Base-by-base conservation (phyloP, 441 rosid genomes). In the Euphorbia schlechtendalii region DNA sequence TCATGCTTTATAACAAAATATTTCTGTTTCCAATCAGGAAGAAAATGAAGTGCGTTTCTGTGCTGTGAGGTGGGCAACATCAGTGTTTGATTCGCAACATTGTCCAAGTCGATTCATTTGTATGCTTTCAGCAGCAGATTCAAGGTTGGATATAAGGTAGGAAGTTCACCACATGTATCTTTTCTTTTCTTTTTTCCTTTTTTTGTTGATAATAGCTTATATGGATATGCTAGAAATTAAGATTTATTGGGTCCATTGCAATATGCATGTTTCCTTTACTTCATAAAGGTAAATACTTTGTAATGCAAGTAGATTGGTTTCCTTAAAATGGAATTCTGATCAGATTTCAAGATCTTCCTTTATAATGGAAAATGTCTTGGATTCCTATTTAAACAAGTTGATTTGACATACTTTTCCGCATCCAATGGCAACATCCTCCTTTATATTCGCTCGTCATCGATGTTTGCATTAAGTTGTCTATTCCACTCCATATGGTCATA, bases 11-110 rank as follows among this genome's bases (percentile, higher is more conserved):
- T 62, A 38, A 48, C 66, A 60, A 63, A 56, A 15, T 46, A 21
- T 60, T 56, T 65, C 36, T 80, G 49, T 56, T 78, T 70, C 66
- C 60, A 62, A 73, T 45, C 83, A 94, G 99, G 97, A 91, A 65
- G 86, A 87, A 89, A 84, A 80, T 81, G 99, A 94, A 87, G 96
- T 82, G 17, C 92, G 99, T 60, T 94, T 94, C 71, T 90, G 96
- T 80, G 96, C 94, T 54, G 79, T 90, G 77, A 85, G 96, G 73
- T 94, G 97, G 99, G 92, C 96, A 4, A 87, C 94, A 54, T 80
- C 88, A 56, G 76, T 94, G 73, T 94, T 83, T 80, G 80, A 82
- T 76, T 77, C 85, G 70, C 82, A 89, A 63, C 96, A 94, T 75
- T 90, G 96, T 73, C 96, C 99, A 62, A 89, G 96, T 84, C 86